phyloP scores from a whole-genome alignment of 441 rosid species.

The Syzygium malaccense region DNA sequence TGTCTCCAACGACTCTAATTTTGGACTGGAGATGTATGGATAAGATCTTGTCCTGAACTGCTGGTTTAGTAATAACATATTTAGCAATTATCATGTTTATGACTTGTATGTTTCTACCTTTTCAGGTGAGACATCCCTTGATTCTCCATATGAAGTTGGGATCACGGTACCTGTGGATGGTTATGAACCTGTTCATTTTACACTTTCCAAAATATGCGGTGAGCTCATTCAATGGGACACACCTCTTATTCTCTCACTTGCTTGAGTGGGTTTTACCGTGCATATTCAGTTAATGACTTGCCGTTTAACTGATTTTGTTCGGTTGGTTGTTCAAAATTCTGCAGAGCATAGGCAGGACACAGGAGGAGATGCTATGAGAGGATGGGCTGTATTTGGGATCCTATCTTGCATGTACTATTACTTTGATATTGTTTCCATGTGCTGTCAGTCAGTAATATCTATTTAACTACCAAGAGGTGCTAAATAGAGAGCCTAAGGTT shows the following conservation, averaged over 20 bases:
- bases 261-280: not conserved
- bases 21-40: conserved; percentile 81
- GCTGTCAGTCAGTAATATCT: not conserved
- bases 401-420: conserved; percentile 73
- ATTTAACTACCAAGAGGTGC: not conserved
- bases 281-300: not conserved
- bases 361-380: conserved; percentile 49
- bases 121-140: conserved; percentile 56
- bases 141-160: conserved; percentile 64
- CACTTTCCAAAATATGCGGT: conserved; percentile 88
- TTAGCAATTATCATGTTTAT: conserved; percentile 2
- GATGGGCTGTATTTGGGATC: conserved; percentile 91
- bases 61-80: not conserved
- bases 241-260: not conserved
- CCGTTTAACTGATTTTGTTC: not conserved
- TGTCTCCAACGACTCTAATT: conserved; percentile 66
- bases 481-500: not conserved
- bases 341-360: conserved; percentile 58
- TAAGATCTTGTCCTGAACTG: not conserved
- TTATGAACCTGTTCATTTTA: conserved; percentile 71
- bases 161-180: conserved; percentile 78
- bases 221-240: conserved; percentile 18
- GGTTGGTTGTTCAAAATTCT: not conserved
- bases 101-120: conserved; percentile 9
- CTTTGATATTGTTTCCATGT: not conserved